These are phyloP conservation scores for Phaffia rhodozyma DNA, from an alignment of 1,284 basidiomycete species.

Conservation along the genomic window DNA sequence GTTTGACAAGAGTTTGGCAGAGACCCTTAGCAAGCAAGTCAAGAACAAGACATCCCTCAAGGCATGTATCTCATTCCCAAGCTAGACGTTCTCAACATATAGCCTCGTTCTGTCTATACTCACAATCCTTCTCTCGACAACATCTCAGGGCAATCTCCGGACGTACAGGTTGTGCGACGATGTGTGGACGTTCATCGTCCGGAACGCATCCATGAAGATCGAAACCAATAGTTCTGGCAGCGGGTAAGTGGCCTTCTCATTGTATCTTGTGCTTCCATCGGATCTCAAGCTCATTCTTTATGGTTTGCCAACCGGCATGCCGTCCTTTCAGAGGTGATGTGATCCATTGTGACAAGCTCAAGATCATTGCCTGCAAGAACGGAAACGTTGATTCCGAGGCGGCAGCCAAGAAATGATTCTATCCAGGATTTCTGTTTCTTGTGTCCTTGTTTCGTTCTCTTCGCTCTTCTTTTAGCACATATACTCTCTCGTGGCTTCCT, in stretches of 20 bases:
- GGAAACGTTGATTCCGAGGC: constrained; percentile 58
- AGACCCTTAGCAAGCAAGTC: constrained; percentile 77
- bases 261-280: background rate
- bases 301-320: background rate
- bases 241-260: constrained; percentile 4
- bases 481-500: background rate
- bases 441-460: background rate
- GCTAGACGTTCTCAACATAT: background rate
- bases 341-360: constrained; percentile 65
- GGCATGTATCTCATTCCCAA: constrained; percentile 40
- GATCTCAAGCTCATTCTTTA: constrained; percentile 10
- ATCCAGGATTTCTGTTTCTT: background rate
- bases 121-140: constrained; percentile 15
- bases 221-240: constrained; percentile 50
- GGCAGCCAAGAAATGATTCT: constrained; percentile 23
- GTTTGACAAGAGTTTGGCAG: constrained; percentile 91
- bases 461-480: background rate
- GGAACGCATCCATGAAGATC: constrained; percentile 85
- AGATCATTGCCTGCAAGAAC: constrained; percentile 93
- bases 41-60: constrained; percentile 86
- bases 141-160: constrained; percentile 62
- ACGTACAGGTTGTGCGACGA: constrained; percentile 93
- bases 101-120: background rate
- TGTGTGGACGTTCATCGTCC: constrained; percentile 93
- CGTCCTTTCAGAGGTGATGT: constrained; percentile 38